Base-by-base conservation (phyloP, 257 asterid species). In the Rubia yunnanensis region DNA sequence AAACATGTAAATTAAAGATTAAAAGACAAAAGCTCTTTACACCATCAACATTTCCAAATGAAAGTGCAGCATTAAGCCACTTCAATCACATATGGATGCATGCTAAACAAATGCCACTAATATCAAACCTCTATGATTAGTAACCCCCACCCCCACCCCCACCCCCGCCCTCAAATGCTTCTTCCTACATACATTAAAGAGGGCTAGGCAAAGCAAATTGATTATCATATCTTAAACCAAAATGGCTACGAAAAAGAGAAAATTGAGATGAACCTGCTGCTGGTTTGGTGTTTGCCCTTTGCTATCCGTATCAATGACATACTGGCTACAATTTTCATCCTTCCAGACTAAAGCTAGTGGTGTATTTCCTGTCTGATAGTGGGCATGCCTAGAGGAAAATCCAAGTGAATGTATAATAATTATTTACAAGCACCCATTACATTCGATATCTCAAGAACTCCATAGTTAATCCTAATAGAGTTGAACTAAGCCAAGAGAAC, bases 271-370 rank as follows among this genome's bases (percentile, higher is more conserved):
- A 70, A 94, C 99, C 91, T 83, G 96, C 60, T 90, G 98, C 71
- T 88, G 95, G 77, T 76, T 77, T 57, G 94, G 96, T 67, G 90
- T 74, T 76, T 88, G 81, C 63, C 99, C 98, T 50, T 70, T 86
- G 76, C 86, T 74, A 77, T 94, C 99, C 3, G 97, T 94, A 64
- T 90, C 99, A 78, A 91, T 76, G 75, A 90, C 92, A 69, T 86
- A 90, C 64, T 85, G 91, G 67, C 97, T 88, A 76, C 97, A 94
- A 55, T 71, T 82, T 65, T 78, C 90, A 74, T 94, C 97, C 81
- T 94, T 94, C 99, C 99, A 94, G 49, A 94, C 91, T 72, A 94
- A 80, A 64, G 83, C 84, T 71, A 90, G 70, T 8, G 98, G 98
- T 31, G 99, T 94, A 82, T 84, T 88, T 69, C 99, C 96, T 32